Percentiles rank a stretch among this genome's conserved stretches.
These are phyloP conservation scores for Phascolomyces articulosus DNA, from an alignment of 371 early-diverging fungal species.

Conservation along the genomic window DNA sequence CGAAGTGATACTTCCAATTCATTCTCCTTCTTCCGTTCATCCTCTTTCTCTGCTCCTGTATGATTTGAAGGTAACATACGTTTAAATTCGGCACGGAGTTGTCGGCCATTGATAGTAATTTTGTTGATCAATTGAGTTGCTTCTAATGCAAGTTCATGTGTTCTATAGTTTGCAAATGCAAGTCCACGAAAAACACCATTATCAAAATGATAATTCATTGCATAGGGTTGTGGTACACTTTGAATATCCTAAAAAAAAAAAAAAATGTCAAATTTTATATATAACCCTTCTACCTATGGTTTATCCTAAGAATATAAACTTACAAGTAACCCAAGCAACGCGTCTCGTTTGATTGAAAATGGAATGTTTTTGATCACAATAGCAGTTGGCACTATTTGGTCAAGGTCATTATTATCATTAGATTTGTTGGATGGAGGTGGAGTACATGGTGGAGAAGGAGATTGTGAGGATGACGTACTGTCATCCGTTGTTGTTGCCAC, in stretches of 20 bases:
- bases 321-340: constrained; percentile 68
- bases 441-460: neutral
- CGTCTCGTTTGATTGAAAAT: constrained; percentile 78
- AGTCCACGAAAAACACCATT: constrained; percentile 80
- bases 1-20: neutral
- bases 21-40: neutral
- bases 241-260: neutral
- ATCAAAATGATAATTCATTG: constrained; percentile 84
- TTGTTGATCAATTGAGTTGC: constrained; percentile 73
- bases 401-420: neutral
- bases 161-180: constrained; percentile 83
- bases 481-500: neutral
- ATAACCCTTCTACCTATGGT: no score
- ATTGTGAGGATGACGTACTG: neutral
- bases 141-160: constrained; percentile 73
- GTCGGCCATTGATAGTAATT: constrained; percentile 72
- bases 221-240: constrained; percentile 76
- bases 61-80: constrained; percentile 40
- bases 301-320: constrained; percentile 6
- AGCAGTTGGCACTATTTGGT: constrained; percentile 59
- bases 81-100: constrained; percentile 83
- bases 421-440: neutral
- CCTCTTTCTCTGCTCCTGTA: constrained; percentile 13
- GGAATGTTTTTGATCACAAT: constrained; percentile 87
- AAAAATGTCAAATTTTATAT: no score